These are phyloP conservation scores for Erodium moschatum DNA, from an alignment of 441 rosid species.

Conservation along the genomic window DNA sequence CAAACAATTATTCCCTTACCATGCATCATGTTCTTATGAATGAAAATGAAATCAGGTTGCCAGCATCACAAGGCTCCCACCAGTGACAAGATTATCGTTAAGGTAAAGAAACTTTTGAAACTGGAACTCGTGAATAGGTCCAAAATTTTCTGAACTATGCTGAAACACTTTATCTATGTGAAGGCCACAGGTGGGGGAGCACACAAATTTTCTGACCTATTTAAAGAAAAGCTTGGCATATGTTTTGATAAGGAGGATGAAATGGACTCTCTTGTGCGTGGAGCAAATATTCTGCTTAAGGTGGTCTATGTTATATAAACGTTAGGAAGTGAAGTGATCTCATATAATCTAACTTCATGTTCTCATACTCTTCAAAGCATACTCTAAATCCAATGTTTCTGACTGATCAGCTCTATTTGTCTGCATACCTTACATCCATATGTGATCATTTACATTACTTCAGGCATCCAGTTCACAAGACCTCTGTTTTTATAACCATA, in stretches of 20 bases:
- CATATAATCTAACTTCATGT: not conserved
- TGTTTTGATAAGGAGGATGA: constrained; percentile 98
- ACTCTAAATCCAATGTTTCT: not conserved
- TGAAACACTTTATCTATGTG: constrained; percentile 22
- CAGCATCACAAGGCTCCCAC: constrained; percentile 29
- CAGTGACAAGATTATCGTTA: constrained; percentile 35
- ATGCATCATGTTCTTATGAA: constrained; percentile 25
- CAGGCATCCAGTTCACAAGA: not conserved
- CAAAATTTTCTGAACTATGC: not conserved
- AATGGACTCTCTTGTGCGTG: constrained; percentile 94
- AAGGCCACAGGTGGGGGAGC: constrained; percentile 99
- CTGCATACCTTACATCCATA: not conserved
- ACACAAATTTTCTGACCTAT: constrained; percentile 76
- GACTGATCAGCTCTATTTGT: not conserved
- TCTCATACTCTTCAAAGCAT: not conserved
- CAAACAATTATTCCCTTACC: constrained; percentile 13
- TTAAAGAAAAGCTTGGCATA: constrained; percentile 88
- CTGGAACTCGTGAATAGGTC: not conserved
- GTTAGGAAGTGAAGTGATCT: no score
- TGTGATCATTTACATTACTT: not conserved
- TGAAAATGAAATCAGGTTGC: constrained; percentile 46
- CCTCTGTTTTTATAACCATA: not conserved
- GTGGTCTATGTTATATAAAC: constrained; percentile 24
- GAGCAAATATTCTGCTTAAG: constrained; percentile 96
- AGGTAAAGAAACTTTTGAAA: constrained; percentile 29